Conservation (phyloP, 345 rosid genomes). For the Bretschneidera sinensis region DNA sequence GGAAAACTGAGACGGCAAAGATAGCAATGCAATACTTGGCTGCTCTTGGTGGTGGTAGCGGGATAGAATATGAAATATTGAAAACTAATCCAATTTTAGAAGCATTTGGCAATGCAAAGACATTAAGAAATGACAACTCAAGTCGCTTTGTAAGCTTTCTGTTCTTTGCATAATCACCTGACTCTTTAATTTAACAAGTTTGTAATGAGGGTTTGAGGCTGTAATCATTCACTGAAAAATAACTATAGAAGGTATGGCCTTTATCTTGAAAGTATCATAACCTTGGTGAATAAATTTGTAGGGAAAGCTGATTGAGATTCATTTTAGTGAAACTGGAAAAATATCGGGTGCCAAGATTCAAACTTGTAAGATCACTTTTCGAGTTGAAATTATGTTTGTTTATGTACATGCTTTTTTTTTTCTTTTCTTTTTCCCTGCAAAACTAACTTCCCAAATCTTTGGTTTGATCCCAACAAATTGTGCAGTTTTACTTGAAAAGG, state of each 20-base stretch:
- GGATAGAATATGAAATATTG: conserved; percentile 93
- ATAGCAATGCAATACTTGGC: conserved; percentile 99
- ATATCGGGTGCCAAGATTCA: conserved; percentile 98
- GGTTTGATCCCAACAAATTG: conserved; percentile 23
- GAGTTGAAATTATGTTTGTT: conserved; percentile 5
- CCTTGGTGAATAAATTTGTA: conserved; percentile 26
- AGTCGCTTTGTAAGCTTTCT: conserved; percentile 91
- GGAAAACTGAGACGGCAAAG: conserved; percentile 99
- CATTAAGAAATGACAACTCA: conserved; percentile 92
- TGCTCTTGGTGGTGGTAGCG: conserved; percentile 99
- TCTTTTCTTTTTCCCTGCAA: conserved; percentile 13
- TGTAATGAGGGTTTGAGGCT: neutral
- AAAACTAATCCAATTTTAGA: conserved; percentile 96
- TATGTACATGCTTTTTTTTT: conserved; percentile 4
- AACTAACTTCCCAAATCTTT: conserved; percentile 24
- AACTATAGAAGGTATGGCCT: neutral
- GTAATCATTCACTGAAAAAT: neutral
- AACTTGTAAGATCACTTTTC: conserved; percentile 67
- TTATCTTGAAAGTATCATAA: neutral
- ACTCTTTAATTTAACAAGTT: neutral
- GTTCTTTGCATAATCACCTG: conserved; percentile 17
- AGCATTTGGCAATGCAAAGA: conserved; percentile 99
- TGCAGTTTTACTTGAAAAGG: conserved; percentile 98
- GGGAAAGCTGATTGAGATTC: conserved; percentile 97
- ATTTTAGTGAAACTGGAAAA: conserved; percentile 95